Base-by-base conservation (phyloP, 202 grass and related monocot species). In the Musa balbisiana region DNA sequence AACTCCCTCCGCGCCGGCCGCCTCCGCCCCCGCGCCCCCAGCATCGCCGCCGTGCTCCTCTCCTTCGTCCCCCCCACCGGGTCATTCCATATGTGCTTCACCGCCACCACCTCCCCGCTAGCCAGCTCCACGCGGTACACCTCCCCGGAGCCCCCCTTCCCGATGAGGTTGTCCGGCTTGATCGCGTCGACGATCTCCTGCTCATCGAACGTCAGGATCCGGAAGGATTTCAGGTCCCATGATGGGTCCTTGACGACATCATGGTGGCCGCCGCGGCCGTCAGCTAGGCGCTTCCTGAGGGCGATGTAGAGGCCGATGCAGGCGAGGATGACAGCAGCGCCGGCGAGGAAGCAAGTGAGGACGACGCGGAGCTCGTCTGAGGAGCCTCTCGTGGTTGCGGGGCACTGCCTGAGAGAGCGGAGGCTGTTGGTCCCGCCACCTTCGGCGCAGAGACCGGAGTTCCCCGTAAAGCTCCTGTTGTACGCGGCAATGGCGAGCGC, bases 111-210 rank as follows among this genome's bases (percentile, higher is more conserved):
- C 17, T 69, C 24, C 4, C 76, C 65, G 17, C 52, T 21, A 10
- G 16, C 25, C 49, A 70, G 17, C 14, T 56, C 29, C 52, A 69
- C 64, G 2, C 29, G 65, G 19, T 79, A 69, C 13, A 69, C 65
- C 25, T 49, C 24, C 13, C 65, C 76, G 21, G 65, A 79, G 6
- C 76, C 76, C 52, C 76, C 76, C 21, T 4, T 49, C 2, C 76
- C 76, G 65, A 79, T 79, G 2, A 79, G 52, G 52, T 79, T 79
- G 17, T 68, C 76, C 26, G 27, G 23, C 6, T 66, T 79, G 52
- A 79, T 15, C 24, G 52, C 22, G 22, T 56, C 64, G 24, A 79
- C 6, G 4, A 79, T 79, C 76, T 79, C 76, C 25, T 66, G 54
- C 25, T 70, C 65, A 23, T 79, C 76, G 25, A 79, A 70, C 51